Conservation (phyloP, 805 yeast genomes). For the Saccharomycopsis sp. region DNA sequence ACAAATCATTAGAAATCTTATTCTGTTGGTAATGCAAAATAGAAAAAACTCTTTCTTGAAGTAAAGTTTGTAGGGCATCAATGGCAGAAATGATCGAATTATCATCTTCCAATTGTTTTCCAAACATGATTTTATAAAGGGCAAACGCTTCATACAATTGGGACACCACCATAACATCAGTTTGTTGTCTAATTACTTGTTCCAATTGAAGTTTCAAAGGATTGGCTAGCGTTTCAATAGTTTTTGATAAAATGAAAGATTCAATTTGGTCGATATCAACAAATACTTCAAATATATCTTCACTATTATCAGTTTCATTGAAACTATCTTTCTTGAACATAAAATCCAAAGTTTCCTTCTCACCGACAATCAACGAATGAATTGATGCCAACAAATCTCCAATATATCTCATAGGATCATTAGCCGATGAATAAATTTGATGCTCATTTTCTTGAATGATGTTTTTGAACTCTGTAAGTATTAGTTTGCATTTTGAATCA, state of each 20-base stretch:
- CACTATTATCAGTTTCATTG: too few relatives aligned
- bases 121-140: slow-evolving; percentile 62
- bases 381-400: slow-evolving; percentile 86
- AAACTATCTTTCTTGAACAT: slow-evolving; percentile 28
- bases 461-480: slow-evolving; percentile 50
- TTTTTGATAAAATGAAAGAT: slow-evolving; percentile 33
- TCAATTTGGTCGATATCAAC: slow-evolving; percentile 12
- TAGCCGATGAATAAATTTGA: slow-evolving; percentile 56
- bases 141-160: slow-evolving; percentile 54
- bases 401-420: slow-evolving; percentile 71
- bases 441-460: slow-evolving; percentile 20
- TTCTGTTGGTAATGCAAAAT: slow-evolving; percentile 29
- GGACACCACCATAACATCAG: slow-evolving; percentile 42
- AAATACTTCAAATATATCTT: too few relatives aligned
- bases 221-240: slow-evolving; percentile 43
- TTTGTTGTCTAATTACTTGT: slow-evolving; percentile 56
- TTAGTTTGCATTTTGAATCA: slow-evolving; percentile 52
- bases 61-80: slow-evolving; percentile 25
- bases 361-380: slow-evolving; percentile 80
- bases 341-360: slow-evolving; percentile 61
- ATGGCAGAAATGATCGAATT: slow-evolving; percentile 22
- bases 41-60: slow-evolving; percentile 31
- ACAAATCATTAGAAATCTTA: slow-evolving; percentile 11
- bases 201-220: slow-evolving; percentile 59
- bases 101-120: slow-evolving; percentile 14